phyloP scores from a whole-genome alignment of 148 eudicot genomes.

The Nepenthes gracilis region DNA sequence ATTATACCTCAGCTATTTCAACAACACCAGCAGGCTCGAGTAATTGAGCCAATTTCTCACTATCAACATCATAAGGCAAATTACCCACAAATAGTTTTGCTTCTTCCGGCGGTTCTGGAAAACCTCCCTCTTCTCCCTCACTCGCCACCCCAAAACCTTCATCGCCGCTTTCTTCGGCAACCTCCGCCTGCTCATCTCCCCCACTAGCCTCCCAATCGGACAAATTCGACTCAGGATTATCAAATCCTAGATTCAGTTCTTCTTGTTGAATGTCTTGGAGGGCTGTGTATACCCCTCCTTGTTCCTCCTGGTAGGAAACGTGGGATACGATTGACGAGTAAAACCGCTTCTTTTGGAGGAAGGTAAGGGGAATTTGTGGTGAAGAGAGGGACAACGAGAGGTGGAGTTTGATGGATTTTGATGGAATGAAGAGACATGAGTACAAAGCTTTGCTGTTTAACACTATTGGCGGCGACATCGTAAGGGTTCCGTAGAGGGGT shows the following conservation, averaged over 20 bases:
- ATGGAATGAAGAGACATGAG: conserved; percentile 19
- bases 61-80: conserved; percentile 64
- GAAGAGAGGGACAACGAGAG: conserved; percentile 23
- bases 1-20: conserved; percentile 58
- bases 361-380: conserved; percentile 7
- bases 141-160: conserved; percentile 10
- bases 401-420: conserved; percentile 38
- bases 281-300: conserved; percentile 22
- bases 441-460: conserved; percentile 22
- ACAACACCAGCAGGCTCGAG: conserved; percentile 76
- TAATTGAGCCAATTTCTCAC: conserved; percentile 55
- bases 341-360: conserved; percentile 19
- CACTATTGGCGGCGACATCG: conserved; percentile 34
- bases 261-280: conserved; percentile 21
- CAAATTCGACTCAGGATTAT: neutral
- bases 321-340: conserved; percentile 11
- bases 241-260: conserved; percentile 4
- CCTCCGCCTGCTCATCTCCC: conserved; percentile 7
- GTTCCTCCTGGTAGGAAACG: conserved; percentile 31
- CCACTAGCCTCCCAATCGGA: conserved; percentile 18
- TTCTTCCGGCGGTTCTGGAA: conserved; percentile 48
- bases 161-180: conserved; percentile 7
- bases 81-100: conserved; percentile 70
- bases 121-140: conserved; percentile 21
- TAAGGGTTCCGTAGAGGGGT: conserved; percentile 24